A percentile compares a stretch with the other conserved stretches of the same genome.
Conservation (phyloP, 169 alveolate species). For the Eimeria praecox region DNA sequence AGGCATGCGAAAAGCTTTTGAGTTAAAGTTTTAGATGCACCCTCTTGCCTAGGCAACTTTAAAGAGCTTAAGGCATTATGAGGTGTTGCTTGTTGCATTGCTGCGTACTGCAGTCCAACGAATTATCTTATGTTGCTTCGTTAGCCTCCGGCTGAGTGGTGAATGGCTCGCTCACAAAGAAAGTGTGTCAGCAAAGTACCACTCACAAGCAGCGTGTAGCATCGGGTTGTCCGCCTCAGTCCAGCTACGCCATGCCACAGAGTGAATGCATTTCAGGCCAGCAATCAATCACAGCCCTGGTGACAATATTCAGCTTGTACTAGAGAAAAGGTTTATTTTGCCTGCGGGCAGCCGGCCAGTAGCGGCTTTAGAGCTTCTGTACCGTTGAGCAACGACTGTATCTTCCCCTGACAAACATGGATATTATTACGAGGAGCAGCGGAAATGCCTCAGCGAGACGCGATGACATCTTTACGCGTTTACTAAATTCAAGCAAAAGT, state of each 20-base stretch:
- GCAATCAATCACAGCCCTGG: neutral
- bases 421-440: neutral
- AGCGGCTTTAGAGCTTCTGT: neutral
- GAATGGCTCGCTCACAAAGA: neutral
- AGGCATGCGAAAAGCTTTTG: no score
- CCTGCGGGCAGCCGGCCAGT: neutral
- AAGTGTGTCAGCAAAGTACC: neutral
- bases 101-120: no score
- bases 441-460: neutral
- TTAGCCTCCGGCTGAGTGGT: neutral
- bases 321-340: neutral
- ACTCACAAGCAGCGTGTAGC: neutral
- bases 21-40: no score
- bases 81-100: no score
- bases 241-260: no score
- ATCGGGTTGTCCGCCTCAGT: no score
- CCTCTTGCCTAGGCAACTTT: no score
- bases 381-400: neutral
- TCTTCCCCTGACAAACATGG: no score
- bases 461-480: neutral
- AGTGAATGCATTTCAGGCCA: neutral
- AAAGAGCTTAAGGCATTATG: no score
- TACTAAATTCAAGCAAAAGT: neutral
- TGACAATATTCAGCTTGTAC: neutral
- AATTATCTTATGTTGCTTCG: neutral